These are phyloP conservation scores for Hyphopichia homilentoma DNA, from an alignment of 805 yeast species.

Conservation along the genomic window DNA sequence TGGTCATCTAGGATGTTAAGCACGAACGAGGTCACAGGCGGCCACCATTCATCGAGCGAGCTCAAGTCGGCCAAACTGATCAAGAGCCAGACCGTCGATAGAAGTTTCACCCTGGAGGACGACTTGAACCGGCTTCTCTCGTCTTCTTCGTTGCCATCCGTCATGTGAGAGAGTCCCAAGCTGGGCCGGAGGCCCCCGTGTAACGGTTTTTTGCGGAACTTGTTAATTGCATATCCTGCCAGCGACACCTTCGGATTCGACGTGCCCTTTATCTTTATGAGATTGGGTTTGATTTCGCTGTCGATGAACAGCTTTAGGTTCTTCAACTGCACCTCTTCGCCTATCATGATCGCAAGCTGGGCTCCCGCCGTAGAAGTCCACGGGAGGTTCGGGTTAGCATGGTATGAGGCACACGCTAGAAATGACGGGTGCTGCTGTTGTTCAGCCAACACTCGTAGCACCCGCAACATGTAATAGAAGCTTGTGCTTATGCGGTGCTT, in stretches of 20 bases:
- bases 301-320: too few relatives aligned
- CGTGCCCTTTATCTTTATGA: too few relatives aligned
- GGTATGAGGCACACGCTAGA: slow-evolving; percentile 16
- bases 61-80: slow-evolving; percentile 7
- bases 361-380: slow-evolving; percentile 21
- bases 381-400: slow-evolving; percentile 26
- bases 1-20: slow-evolving; percentile 34
- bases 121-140: slow-evolving; percentile 24
- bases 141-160: slow-evolving; percentile 16
- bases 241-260: too few relatives aligned
- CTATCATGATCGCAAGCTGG: too few relatives aligned
- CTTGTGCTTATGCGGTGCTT: too few relatives aligned
- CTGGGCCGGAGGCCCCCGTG: slow-evolving; percentile 11
- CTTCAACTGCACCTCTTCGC: too few relatives aligned
- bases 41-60: slow-evolving; percentile 16
- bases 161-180: slow-evolving; percentile 10
- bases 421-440: too few relatives aligned
- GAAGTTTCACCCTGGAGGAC: slow-evolving; percentile 15
- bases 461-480: too few relatives aligned
- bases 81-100: slow-evolving; percentile 25
- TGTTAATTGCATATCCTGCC: not conserved
- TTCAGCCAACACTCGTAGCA: too few relatives aligned
- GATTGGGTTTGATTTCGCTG: too few relatives aligned
- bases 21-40: slow-evolving; percentile 26
- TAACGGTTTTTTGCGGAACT: not conserved